These are phyloP conservation scores for Triadica sebifera DNA, from an alignment of 345 rosid species.

Conservation along the genomic window DNA sequence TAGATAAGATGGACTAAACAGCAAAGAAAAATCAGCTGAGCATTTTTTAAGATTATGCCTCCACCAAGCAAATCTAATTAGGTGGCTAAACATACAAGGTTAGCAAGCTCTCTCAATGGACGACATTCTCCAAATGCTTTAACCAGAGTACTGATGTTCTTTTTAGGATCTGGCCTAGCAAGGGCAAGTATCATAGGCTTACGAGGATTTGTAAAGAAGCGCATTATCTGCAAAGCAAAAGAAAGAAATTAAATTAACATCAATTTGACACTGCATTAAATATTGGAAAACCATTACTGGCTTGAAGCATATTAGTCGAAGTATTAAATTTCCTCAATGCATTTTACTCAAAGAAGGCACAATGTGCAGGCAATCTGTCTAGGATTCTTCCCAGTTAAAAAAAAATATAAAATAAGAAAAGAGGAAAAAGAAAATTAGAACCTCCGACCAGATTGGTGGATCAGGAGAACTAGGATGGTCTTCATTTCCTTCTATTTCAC, in stretches of 20 bases:
- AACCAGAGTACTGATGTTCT: conserved; percentile 93
- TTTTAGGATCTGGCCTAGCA: conserved; percentile 99
- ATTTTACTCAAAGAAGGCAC: background rate
- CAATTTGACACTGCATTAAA: conserved; percentile 6
- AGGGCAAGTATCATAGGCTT: conserved; percentile 99
- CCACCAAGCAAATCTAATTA: background rate
- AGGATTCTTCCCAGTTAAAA: background rate
- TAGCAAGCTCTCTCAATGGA: conserved; percentile 93
- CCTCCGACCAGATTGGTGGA: conserved; percentile 96
- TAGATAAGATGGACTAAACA: conserved; percentile 21
- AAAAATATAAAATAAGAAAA: background rate
- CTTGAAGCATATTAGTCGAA: conserved; percentile 2
- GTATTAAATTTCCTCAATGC: background rate
- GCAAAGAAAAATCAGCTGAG: conserved; percentile 10
- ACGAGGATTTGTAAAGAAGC: conserved; percentile 87
- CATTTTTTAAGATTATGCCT: no score
- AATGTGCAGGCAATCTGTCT: background rate
- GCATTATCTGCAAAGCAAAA: conserved; percentile 82
- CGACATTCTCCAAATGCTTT: conserved; percentile 99
- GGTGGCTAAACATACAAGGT: conserved; percentile 57
- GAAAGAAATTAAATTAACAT: conserved; percentile 13
- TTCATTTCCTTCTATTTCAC: conserved; percentile 81
- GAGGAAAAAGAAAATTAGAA: conserved; percentile 25
- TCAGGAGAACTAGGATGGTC: conserved; percentile 81
- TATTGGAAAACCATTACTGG: background rate